A percentile compares a stretch with the other conserved stretches of the same genome.
Conservation (phyloP, 805 yeast genomes). For the Saturnispora serradocipensis region DNA sequence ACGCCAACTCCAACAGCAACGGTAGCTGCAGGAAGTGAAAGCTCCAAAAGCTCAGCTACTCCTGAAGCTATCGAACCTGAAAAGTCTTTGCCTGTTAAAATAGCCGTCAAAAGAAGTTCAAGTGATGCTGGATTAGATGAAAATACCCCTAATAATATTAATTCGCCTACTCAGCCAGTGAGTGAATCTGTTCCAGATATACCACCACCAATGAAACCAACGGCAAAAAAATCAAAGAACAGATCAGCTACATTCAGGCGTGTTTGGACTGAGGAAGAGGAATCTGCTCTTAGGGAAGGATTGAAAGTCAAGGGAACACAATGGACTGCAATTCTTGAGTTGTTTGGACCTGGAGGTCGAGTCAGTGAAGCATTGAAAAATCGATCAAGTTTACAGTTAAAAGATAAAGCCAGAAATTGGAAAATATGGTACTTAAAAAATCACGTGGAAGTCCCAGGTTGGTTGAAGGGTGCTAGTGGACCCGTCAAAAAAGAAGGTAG, state of each 20-base stretch:
- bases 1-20: neutral
- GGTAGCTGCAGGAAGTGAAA: neutral
- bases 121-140: constrained; percentile 3
- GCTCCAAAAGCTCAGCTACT: neutral
- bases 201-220: constrained; percentile 2
- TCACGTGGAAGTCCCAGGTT: constrained; percentile 70
- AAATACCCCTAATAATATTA: neutral
- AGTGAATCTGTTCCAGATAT: neutral
- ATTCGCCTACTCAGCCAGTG: neutral
- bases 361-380: constrained; percentile 76
- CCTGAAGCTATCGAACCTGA: neutral
- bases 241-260: constrained; percentile 38
- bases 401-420: constrained; percentile 96
- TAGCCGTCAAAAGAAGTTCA: neutral
- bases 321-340: constrained; percentile 84
- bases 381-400: constrained; percentile 83
- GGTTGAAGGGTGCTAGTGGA: constrained; percentile 79
- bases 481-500: constrained; percentile 39
- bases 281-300: constrained; percentile 73
- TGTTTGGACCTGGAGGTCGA: constrained; percentile 92
- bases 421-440: constrained; percentile 76
- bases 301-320: constrained; percentile 80
- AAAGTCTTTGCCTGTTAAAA: neutral
- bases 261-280: constrained; percentile 86
- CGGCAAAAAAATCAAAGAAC: constrained; percentile 11